A percentile compares a stretch with the other conserved stretches of the same genome.
These are phyloP conservation scores for Eimeria falciformis DNA, from an alignment of 169 alveolate genomes.

Conservation along the genomic window DNA sequence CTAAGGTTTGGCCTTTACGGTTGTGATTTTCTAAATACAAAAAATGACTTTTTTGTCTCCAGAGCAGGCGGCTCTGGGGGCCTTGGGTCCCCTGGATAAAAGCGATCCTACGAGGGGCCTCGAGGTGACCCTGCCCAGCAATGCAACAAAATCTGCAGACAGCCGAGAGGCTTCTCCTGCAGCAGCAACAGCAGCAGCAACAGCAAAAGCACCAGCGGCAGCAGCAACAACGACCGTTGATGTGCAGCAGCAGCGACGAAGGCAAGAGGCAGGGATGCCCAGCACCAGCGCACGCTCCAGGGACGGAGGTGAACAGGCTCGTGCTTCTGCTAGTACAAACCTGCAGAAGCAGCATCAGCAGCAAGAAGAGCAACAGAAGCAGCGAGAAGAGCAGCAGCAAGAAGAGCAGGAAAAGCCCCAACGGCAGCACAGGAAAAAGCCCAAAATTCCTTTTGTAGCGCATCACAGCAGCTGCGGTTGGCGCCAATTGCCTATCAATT, in stretches of 20 bases:
- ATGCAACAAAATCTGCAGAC: background rate
- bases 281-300: too few relatives aligned
- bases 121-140: background rate
- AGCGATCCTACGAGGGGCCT: background rate
- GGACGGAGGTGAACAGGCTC: too few relatives aligned
- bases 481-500: background rate
- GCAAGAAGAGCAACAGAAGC: background rate
- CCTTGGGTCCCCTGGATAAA: background rate
- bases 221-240: too few relatives aligned
- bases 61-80: conserved; percentile 18
- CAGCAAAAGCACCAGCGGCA: background rate
- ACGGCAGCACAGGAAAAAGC: background rate
- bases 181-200: background rate
- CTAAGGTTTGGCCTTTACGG: too few relatives aligned
- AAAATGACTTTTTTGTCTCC: background rate
- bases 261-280: background rate
- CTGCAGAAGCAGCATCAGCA: background rate
- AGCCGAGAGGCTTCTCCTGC: too few relatives aligned
- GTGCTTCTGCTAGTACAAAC: too few relatives aligned
- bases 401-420: background rate
- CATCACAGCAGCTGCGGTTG: conserved; percentile 36
- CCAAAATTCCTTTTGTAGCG: background rate
- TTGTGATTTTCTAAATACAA: too few relatives aligned
- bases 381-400: background rate
- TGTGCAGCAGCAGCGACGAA: conserved; percentile 37